These are phyloP conservation scores for Aristolochia contorta DNA, from an alignment of 164 flowering plant genomes.

Conservation along the genomic window DNA sequence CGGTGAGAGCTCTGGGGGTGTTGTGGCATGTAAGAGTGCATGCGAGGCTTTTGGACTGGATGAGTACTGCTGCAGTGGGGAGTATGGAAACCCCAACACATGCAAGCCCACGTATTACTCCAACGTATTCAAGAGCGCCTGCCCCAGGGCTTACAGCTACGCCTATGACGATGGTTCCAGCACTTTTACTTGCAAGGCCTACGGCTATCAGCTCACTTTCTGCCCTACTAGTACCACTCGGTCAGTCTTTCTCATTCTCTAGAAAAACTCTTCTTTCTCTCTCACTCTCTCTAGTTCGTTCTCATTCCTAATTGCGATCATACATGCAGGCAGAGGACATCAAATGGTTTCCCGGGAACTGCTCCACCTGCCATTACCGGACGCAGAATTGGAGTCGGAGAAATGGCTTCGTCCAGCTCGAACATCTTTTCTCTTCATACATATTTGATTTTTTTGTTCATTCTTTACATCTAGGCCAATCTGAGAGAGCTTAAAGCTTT, in stretches of 20 bases:
- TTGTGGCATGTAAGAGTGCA: slow-evolving; percentile 81
- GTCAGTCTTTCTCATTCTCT: too few relatives aligned
- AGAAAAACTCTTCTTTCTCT: too few relatives aligned
- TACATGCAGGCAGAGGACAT: slow-evolving; percentile 15
- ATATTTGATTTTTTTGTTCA: slow-evolving; percentile 11
- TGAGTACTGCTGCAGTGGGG: slow-evolving; percentile 77
- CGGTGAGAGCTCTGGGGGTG: slow-evolving; percentile 19
- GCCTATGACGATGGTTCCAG: slow-evolving; percentile 79
- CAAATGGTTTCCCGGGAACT: slow-evolving; percentile 1
- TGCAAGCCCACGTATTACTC: slow-evolving; percentile 69
- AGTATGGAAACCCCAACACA: slow-evolving; percentile 58
- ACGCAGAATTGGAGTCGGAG: slow-evolving; percentile 13
- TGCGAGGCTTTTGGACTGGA: slow-evolving; percentile 68
- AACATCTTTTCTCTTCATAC: slow-evolving; percentile 10
- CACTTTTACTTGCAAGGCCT: slow-evolving; percentile 78
- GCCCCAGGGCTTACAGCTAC: slow-evolving; percentile 78
- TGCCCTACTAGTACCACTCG: slow-evolving; percentile 36
- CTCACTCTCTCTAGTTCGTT: too few relatives aligned
- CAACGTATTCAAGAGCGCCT: slow-evolving; percentile 58
- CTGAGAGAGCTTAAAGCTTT: not conserved
- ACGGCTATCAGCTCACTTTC: slow-evolving; percentile 51
- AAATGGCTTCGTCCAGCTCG: slow-evolving; percentile 14
- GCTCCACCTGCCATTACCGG: slow-evolving; percentile 7
- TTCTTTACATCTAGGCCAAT: slow-evolving; percentile 9
- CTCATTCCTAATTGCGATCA: too few relatives aligned